A percentile compares a stretch with the other conserved stretches of the same genome.
phyloP scores from a whole-genome alignment of 129 eudicot species.

The Lactuca saligna region DNA sequence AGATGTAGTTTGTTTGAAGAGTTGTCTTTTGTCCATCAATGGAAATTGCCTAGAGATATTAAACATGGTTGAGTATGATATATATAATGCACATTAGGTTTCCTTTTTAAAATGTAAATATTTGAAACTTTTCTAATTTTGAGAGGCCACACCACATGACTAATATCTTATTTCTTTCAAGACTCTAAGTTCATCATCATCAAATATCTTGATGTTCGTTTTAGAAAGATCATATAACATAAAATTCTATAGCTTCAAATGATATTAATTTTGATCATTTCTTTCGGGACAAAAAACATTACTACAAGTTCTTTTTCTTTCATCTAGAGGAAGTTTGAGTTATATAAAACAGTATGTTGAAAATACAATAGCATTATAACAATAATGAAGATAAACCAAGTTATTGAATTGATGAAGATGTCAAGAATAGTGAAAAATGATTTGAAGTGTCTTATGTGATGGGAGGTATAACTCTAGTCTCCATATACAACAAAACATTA shows the following conservation, averaged over 20 bases:
- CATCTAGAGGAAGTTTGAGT: neutral
- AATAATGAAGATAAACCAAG: neutral
- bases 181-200: neutral
- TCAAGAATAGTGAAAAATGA: neutral
- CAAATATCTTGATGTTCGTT: neutral
- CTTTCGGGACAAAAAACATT: neutral
- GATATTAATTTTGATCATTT: neutral
- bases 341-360: neutral
- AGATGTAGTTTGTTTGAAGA: slow-evolving; percentile 58
- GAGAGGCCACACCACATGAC: neutral
- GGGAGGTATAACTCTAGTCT: slow-evolving; percentile 10
- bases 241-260: neutral
- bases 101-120: neutral
- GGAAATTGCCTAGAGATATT: slow-evolving; percentile 37
- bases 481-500: neutral
- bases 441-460: neutral
- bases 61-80: neutral
- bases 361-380: neutral
- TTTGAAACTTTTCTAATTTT: neutral
- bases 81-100: neutral
- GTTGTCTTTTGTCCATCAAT: slow-evolving; percentile 55
- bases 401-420: slow-evolving; percentile 5
- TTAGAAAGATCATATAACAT: neutral
- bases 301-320: neutral
- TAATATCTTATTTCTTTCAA: neutral